Evolutionary conservation across 1,139 yeast genomes (phyloP).

Genomic region (Saccharomycopsis hybrid): DNA sequence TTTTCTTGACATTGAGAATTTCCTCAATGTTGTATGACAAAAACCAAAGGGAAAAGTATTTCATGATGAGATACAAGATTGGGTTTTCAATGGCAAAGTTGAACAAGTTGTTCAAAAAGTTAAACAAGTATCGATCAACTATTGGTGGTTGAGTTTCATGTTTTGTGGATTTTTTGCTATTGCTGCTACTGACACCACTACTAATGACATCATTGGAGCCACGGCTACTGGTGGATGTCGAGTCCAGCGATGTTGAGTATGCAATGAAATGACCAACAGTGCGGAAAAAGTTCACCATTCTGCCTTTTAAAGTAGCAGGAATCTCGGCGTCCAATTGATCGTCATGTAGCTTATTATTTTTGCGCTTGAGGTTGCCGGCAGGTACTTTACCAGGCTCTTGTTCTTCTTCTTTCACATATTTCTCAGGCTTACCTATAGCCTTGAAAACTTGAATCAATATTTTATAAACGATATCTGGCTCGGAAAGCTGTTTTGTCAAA

Average conservation of each 20-base stretch:
- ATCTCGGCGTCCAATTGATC: slow-evolving; percentile 2
- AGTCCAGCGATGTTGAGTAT: slow-evolving; percentile 20
- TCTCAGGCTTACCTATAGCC: background rate
- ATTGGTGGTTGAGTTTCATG: slow-evolving; percentile 13
- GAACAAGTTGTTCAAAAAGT: slow-evolving; percentile 20
- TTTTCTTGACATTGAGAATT: slow-evolving; percentile 8
- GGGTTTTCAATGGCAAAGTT: slow-evolving; percentile 20
- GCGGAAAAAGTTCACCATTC: slow-evolving; percentile 13
- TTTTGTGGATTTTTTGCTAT: background rate
- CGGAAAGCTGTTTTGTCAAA: slow-evolving; percentile 36
- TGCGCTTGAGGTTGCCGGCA: background rate
- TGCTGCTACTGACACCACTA: too few relatives aligned
- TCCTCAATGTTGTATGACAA: slow-evolving; percentile 18
- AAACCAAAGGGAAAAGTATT: slow-evolving; percentile 20
- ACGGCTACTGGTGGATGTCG: too few relatives aligned
- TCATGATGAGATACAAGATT: slow-evolving; percentile 15
- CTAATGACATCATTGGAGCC: too few relatives aligned
- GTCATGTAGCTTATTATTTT: background rate
- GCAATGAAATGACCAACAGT: slow-evolving; percentile 19
- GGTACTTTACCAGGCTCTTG: background rate
- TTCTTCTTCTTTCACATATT: slow-evolving; percentile 1
- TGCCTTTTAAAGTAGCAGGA: slow-evolving; percentile 17
- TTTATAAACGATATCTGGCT: slow-evolving; percentile 41
- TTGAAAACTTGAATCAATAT: slow-evolving; percentile 28
- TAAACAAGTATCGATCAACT: slow-evolving; percentile 17